A percentile compares a stretch with the other conserved stretches of the same genome.
phyloP scores from a whole-genome alignment of 2,329 filamentous ascomycete genomes.

The Fusarium metavorans region DNA sequence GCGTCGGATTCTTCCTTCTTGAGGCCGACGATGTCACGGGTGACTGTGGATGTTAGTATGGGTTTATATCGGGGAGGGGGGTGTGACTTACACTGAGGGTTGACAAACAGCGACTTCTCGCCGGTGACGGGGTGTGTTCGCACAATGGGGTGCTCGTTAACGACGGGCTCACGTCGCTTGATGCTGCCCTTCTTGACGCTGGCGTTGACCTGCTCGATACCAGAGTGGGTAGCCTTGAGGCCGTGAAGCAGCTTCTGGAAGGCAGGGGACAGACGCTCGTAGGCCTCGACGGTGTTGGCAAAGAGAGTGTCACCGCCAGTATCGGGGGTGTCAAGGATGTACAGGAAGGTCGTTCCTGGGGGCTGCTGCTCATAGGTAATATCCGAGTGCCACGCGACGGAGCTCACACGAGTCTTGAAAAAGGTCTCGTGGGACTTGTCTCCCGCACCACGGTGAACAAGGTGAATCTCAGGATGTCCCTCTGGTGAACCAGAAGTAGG shows the following conservation, averaged over 20 bases:
- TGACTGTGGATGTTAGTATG: slow-evolving; percentile 64
- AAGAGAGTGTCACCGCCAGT: slow-evolving; percentile 90
- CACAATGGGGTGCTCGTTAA: slow-evolving; percentile 80
- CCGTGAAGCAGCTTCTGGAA: slow-evolving; percentile 87
- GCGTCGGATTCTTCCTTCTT: slow-evolving; percentile 90
- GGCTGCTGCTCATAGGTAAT: slow-evolving; percentile 90
- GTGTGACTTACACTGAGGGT: slow-evolving; percentile 77
- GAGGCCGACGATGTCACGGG: slow-evolving; percentile 81
- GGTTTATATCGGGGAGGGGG: background rate
- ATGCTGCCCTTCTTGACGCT: slow-evolving; percentile 76
- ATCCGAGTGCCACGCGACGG: slow-evolving; percentile 90
- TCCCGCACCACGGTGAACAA: slow-evolving; percentile 77
- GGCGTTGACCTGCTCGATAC: slow-evolving; percentile 81
- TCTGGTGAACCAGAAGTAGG: slow-evolving; percentile 81
- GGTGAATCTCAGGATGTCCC: slow-evolving; percentile 79
- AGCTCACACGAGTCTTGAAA: slow-evolving; percentile 77
- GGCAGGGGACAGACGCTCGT: slow-evolving; percentile 80
- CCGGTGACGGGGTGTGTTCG: slow-evolving; percentile 85
- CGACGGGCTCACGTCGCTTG: slow-evolving; percentile 80
- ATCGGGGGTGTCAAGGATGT: slow-evolving; percentile 83
- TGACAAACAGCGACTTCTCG: slow-evolving; percentile 86
- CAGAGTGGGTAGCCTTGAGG: slow-evolving; percentile 83
- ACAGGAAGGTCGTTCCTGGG: slow-evolving; percentile 90
- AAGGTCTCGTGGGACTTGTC: slow-evolving; percentile 66
- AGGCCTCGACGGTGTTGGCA: slow-evolving; percentile 82